Evolutionary conservation across 371 early-diverging fungal species (phyloP).

Genomic region (Dichotomocladium elegans): DNA sequence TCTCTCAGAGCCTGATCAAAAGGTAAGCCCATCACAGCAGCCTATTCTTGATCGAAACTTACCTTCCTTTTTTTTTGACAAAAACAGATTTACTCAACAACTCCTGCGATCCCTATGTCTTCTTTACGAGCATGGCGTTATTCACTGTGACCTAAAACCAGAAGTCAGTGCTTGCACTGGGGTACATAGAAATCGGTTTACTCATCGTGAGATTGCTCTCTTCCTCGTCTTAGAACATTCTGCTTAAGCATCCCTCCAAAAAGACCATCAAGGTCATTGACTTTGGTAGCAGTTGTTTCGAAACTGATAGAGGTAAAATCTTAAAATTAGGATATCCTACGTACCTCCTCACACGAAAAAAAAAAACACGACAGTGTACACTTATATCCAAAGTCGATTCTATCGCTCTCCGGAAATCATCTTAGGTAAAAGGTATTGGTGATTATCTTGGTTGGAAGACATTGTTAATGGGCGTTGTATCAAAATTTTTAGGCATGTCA

Average conservation of each 20-base stretch:
- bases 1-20: constrained; percentile 73
- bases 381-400: constrained; percentile 97
- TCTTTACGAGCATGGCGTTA: constrained; percentile 68
- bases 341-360: too few species aligned
- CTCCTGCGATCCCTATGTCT: constrained; percentile 76
- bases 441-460: constrained; percentile 73
- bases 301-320: constrained; percentile 63
- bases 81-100: constrained; percentile 72
- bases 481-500: constrained; percentile 52
- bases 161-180: constrained; percentile 52
- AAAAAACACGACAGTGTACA: constrained; percentile 86
- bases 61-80: constrained; percentile 1
- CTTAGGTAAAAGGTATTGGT: constrained; percentile 70
- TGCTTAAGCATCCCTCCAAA: constrained; percentile 68
- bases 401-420: constrained; percentile 98
- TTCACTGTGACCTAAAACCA: constrained; percentile 97
- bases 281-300: constrained; percentile 93
- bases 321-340: too few species aligned
- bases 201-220: neutral
- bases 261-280: constrained; percentile 96
- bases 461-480: neutral
- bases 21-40: constrained; percentile 28
- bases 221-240: constrained; percentile 53
- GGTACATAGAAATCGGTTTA: neutral
- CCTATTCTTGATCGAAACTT: neutral